phyloP scores from a whole-genome alignment of 2,329 filamentous ascomycete species.

The Aspergillus pseudoterreus region DNA sequence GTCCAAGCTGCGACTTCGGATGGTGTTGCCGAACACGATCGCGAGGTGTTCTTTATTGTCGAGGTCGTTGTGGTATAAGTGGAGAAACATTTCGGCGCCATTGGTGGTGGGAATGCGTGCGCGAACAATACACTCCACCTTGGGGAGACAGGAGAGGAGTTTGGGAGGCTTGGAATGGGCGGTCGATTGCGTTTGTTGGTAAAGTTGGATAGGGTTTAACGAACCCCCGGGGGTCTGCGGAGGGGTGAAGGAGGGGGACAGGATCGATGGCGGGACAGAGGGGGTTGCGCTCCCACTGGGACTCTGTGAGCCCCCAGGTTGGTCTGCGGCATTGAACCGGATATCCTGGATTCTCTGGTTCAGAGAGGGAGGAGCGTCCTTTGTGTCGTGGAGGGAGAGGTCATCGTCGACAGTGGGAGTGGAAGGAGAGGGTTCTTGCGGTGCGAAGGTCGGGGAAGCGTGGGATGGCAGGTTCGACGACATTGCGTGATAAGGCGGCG shows the following conservation, averaged over 20 bases:
- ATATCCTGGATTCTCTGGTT: constrained; percentile 12
- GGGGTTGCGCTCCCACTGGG: constrained; percentile 37
- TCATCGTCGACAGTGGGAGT: constrained; percentile 17
- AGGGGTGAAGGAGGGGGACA: constrained; percentile 53
- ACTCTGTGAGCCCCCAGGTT: constrained; percentile 20
- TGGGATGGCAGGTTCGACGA: constrained; percentile 52
- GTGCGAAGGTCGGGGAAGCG: constrained; percentile 48
- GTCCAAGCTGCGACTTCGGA: constrained; percentile 64
- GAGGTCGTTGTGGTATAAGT: constrained; percentile 87
- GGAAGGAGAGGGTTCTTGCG: constrained; percentile 28
- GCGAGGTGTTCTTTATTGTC: constrained; percentile 96
- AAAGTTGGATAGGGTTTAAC: constrained; percentile 28
- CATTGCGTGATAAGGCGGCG: constrained; percentile 6
- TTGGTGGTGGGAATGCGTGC: constrained; percentile 90
- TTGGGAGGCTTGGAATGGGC: constrained; percentile 58
- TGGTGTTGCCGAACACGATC: constrained; percentile 89
- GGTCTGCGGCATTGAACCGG: constrained; percentile 15
- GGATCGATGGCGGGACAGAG: constrained; percentile 49
- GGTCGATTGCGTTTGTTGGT: constrained; percentile 25
- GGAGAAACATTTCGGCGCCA: constrained; percentile 94
- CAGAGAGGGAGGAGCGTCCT: constrained; percentile 4
- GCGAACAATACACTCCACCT: constrained; percentile 90
- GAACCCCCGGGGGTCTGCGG: constrained; percentile 42
- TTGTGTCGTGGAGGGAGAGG: constrained; percentile 18
- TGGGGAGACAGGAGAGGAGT: constrained; percentile 70